Percentiles rank a stretch among this genome's conserved stretches.
Conservation (phyloP, 345 rosid genomes). For the Syzygium aqueum region DNA sequence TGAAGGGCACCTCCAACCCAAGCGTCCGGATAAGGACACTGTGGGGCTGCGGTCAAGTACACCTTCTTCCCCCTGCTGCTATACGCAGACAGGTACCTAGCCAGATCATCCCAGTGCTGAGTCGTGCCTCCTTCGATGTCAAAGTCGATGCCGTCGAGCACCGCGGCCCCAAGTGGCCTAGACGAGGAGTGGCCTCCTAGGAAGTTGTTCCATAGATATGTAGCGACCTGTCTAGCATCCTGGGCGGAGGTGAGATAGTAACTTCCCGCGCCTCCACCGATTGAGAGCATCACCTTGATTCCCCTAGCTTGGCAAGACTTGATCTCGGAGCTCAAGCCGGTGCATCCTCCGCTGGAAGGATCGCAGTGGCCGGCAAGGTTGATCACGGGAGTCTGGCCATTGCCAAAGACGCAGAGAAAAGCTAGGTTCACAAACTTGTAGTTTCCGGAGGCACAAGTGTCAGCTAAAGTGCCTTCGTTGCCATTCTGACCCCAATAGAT, state of each 20-base stretch:
- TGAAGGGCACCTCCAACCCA: conserved; percentile 10
- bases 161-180: conserved; percentile 2
- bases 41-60: conserved; percentile 17
- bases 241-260: conserved; percentile 7
- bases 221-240: conserved; percentile 14
- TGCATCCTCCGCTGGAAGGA: conserved; percentile 9
- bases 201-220: conserved; percentile 19
- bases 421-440: conserved; percentile 14
- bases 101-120: conserved; percentile 15
- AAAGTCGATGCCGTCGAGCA: conserved; percentile 18
- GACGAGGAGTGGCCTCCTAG: conserved; percentile 7
- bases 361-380: conserved; percentile 19
- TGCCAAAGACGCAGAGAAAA: conserved; percentile 14
- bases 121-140: conserved; percentile 13
- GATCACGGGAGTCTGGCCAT: conserved; percentile 15
- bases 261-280: conserved; percentile 7
- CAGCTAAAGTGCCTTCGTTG: conserved; percentile 11
- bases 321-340: conserved; percentile 3
- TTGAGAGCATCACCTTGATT: conserved; percentile 8
- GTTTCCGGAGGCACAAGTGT: conserved; percentile 17
- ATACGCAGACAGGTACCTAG: conserved; percentile 10
- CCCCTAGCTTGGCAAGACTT: conserved; percentile 16
- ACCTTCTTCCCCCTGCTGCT: conserved; percentile 15
- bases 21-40: conserved; percentile 16
- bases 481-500: conserved; percentile 28